Evolutionary conservation across 306 rosid genomes (phyloP), one percentile per base, ranked within the genome.

Genomic region (Gleditsia sinensis): DNA sequence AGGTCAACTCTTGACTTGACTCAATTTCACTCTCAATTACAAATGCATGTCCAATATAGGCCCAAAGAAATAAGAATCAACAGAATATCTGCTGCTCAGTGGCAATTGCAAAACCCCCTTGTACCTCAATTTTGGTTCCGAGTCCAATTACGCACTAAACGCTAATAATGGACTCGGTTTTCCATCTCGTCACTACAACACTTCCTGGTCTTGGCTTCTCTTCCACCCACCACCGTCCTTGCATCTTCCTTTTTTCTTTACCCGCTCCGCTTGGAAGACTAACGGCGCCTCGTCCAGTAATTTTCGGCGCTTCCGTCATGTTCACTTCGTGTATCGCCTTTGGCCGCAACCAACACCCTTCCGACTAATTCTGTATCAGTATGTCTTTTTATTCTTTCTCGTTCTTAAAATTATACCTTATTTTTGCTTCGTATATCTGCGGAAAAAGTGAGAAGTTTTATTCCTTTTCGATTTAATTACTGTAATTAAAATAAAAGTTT

Each of bases 311-410:
- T 76, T 80, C 34, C 23, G 37, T 23, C 64, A 67, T 24, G 28
- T 70, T 71, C 61, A 14, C 72, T 80, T 6, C 89, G 82, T 42
- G 53, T 80, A 68, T 81, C 72, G 7, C 27, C 72, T 21, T 46
- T 67, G n/a, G 69, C 83, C 14, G 72, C 90, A 28, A 42, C 71
- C 49, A 82, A 76, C 61, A 75, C 91, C 28, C 73, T 93, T 80
- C 79, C 72, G 71, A 78, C 96, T n/a, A 88, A 85, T 81, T 83
- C 92, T 1, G 81, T 83, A 9, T 81, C 94, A 64, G 93, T 89
- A 79, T 42, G 66, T 58, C 30, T 50, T 71, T 55, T n/a, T 67
- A 0, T 68, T 28, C 71, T 58, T 39, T 40, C 45, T 27, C 8
- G 17, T 57, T 32, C 16, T 6, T 14, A 53, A 14, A 37, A 4